Evolutionary conservation across 208 protist species (phyloP), one percentile per base, ranked within the genome.

Genomic region (Strigomonas oncopelti): DNA sequence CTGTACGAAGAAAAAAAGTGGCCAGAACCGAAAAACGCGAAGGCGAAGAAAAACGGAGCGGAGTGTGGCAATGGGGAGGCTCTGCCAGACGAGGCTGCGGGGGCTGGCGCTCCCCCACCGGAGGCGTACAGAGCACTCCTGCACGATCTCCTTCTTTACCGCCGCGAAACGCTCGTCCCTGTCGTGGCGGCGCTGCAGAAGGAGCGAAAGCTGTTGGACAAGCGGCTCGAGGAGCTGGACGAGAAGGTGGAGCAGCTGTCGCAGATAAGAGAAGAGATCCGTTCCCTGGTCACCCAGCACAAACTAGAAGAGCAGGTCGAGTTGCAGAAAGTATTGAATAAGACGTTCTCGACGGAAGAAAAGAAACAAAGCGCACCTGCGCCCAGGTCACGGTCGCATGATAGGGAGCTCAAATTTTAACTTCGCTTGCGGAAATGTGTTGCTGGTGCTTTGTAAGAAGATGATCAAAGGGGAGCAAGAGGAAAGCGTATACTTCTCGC

Each of bases 91-190:
- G 56, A 61, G 20, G 32, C 27, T 27, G 34, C 34, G 3, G 34
- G 3, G 3, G 34, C 34, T 38, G 34, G 7, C 34, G 9, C 34
- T 0, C 73, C 76, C 9, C 53, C 66, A 14, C 25, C 57, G 1
- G 76, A 83, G 58, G 87, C 91, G 57, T 92, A 93, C 66, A 75
- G 85, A 2, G 87, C 90, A 3, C 63, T 95, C 22, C 61, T 93
- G 32, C 69, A 80, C 0, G 82, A 95, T 58, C 67, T 95, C 8
- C 61, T 93, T 22, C 76, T 95, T 8, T 93, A 91, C 71, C 80
- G 90, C 0, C 65, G 67, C 14, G 87, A 93, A 32, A 84, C 87
- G n/a, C 25, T 95, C 14, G 42, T 61, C 20, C 78, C 87, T 5
- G 73, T 95, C 18, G 64, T 95, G 5, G 60, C 27, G 16, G 85